phyloP scores from a whole-genome alignment of 2,329 filamentous ascomycete genomes.

The Aureobasidium sp. region DNA sequence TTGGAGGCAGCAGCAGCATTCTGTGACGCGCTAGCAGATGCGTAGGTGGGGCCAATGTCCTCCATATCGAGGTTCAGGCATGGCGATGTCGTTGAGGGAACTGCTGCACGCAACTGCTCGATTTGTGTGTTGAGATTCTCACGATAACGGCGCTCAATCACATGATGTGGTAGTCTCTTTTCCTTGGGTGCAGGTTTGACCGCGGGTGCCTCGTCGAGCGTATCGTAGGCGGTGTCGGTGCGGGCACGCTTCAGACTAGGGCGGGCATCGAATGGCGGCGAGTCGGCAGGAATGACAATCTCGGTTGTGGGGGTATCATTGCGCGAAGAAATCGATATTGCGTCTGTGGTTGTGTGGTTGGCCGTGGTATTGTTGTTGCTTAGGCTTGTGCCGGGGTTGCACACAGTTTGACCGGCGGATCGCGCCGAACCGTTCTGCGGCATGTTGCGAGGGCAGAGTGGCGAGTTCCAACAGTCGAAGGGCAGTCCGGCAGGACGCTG shows the following conservation, averaged over 20 bases:
- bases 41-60: slow-evolving; percentile 24
- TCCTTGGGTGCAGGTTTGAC: slow-evolving; percentile 1
- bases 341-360: background rate
- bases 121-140: slow-evolving; percentile 39
- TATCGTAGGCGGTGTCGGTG: background rate
- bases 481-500: slow-evolving; percentile 7
- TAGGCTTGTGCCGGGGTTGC: slow-evolving; percentile 3
- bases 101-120: slow-evolving; percentile 33
- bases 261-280: slow-evolving; percentile 4
- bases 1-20: background rate
- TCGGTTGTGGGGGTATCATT: slow-evolving; percentile 1
- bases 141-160: slow-evolving; percentile 39
- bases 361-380: slow-evolving; percentile 1
- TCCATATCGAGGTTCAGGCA: slow-evolving; percentile 34
- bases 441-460: slow-evolving; percentile 14
- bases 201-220: background rate
- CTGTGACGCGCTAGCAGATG: background rate
- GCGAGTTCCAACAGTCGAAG: slow-evolving; percentile 14
- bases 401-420: slow-evolving; percentile 10
- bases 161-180: slow-evolving; percentile 27
- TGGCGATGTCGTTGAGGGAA: slow-evolving; percentile 27
- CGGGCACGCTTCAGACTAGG: slow-evolving; percentile 8
- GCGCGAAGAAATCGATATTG: background rate
- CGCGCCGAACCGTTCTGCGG: slow-evolving; percentile 10
- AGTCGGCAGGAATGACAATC: slow-evolving; percentile 7